These are phyloP conservation scores for Neonectria neomacrospora DNA, from an alignment of 2,329 filamentous ascomycete genomes.

Conservation along the genomic window DNA sequence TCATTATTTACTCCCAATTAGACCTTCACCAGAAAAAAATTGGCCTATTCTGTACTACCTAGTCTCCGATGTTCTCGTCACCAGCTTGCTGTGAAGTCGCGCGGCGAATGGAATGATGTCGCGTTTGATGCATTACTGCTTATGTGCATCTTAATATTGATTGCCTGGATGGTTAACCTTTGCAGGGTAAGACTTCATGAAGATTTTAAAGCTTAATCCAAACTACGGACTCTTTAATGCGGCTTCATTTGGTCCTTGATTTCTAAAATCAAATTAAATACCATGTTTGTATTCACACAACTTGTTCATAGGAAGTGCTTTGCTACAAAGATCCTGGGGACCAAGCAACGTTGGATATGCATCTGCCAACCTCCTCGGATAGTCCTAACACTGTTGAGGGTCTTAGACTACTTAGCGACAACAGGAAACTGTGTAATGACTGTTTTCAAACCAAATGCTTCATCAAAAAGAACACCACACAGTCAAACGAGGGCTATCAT, in stretches of 20 bases:
- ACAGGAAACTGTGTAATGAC: background rate
- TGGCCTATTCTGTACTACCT: background rate
- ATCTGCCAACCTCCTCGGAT: too few species aligned
- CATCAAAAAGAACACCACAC: background rate
- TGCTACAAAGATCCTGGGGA: too few species aligned
- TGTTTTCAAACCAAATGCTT: background rate
- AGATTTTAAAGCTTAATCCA: background rate
- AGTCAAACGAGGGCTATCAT: background rate
- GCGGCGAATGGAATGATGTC: slow-evolving; percentile 17
- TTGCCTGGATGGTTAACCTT: background rate
- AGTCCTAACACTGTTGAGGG: too few species aligned
- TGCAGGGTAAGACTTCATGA: background rate
- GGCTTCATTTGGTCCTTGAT: background rate
- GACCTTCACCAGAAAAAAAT: background rate
- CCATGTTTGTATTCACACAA: too few species aligned
- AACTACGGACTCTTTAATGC: background rate
- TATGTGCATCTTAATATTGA: slow-evolving; percentile 46
- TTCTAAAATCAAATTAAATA: too few species aligned
- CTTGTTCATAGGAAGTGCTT: too few species aligned
- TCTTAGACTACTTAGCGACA: too few species aligned
- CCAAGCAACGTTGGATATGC: too few species aligned
- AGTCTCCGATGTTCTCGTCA: background rate
- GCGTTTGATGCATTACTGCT: slow-evolving; percentile 51
- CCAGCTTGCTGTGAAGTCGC: background rate
- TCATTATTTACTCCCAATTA: background rate